A percentile compares a stretch with the other conserved stretches of the same genome.
phyloP scores from a whole-genome alignment of 768 basidiomycete species.

The Tephrocybe sp. region DNA sequence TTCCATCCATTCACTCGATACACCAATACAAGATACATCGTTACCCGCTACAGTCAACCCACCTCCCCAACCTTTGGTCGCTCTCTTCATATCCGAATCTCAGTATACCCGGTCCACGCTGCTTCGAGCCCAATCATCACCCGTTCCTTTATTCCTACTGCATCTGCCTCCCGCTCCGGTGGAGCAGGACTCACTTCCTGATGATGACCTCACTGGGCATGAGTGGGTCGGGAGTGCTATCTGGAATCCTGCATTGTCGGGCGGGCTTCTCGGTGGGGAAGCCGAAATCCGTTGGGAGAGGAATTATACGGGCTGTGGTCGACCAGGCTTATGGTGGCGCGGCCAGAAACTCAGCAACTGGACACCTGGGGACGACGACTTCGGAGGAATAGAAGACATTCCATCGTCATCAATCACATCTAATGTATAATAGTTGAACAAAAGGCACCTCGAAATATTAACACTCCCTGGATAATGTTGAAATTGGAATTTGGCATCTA shows the following conservation, averaged over 20 bases:
- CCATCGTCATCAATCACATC: no score
- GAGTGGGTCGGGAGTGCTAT: slow-evolving; percentile 45
- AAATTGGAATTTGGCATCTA: no score
- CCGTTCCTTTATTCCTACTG: slow-evolving; percentile 75
- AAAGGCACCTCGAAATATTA: no score
- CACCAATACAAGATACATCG: neutral
- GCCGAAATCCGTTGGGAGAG: slow-evolving; percentile 72
- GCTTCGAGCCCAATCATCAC: slow-evolving; percentile 68
- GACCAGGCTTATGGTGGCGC: slow-evolving; percentile 45
- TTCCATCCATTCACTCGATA: neutral
- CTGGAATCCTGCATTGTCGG: slow-evolving; percentile 69
- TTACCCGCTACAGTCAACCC: neutral
- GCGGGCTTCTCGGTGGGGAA: slow-evolving; percentile 58
- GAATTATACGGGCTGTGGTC: slow-evolving; percentile 27
- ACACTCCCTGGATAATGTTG: no score
- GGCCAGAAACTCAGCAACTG: slow-evolving; percentile 34
- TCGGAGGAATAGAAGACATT: neutral
- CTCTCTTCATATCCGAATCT: slow-evolving; percentile 77
- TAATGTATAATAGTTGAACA: no score
- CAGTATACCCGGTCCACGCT: slow-evolving; percentile 72
- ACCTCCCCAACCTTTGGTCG: slow-evolving; percentile 46
- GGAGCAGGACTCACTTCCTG: neutral
- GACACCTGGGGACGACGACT: slow-evolving; percentile 27
- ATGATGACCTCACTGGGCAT: slow-evolving; percentile 4
- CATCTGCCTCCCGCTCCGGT: slow-evolving; percentile 56